phyloP scores from a whole-genome alignment of 768 basidiomycete genomes.

The Collybiopsis luxurians region DNA sequence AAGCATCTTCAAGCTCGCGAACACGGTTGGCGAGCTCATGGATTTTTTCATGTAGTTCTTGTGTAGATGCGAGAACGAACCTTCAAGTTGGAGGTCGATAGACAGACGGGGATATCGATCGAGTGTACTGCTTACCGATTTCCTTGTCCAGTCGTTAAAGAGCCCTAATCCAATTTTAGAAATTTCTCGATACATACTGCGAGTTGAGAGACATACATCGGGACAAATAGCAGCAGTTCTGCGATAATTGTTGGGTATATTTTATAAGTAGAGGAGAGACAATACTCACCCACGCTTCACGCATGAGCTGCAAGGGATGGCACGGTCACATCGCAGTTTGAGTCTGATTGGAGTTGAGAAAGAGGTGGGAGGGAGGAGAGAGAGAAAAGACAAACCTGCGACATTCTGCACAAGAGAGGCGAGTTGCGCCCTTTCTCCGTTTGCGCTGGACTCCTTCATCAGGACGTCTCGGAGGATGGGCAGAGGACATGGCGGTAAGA shows the following conservation, averaged over 20 bases:
- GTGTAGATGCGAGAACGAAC: constrained; percentile 77
- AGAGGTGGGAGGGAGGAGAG: constrained; percentile 10
- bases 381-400: constrained; percentile 46
- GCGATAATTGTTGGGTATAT: constrained; percentile 47
- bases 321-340: constrained; percentile 73
- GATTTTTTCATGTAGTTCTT: constrained; percentile 83
- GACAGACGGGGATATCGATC: neutral
- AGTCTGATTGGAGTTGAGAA: constrained; percentile 35
- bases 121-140: constrained; percentile 51
- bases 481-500: constrained; percentile 10
- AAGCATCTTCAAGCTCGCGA: constrained; percentile 71
- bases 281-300: constrained; percentile 53
- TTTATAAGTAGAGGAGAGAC: constrained; percentile 27
- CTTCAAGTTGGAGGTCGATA: constrained; percentile 29
- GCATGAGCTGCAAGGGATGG: constrained; percentile 75
- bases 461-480: constrained; percentile 5
- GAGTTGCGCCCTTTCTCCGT: constrained; percentile 45
- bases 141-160: constrained; percentile 78
- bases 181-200: constrained; percentile 15
- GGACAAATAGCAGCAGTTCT: constrained; percentile 69
- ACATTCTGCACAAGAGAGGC: constrained; percentile 80
- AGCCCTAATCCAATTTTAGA: constrained; percentile 41
- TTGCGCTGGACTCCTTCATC: constrained; percentile 13
- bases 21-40: constrained; percentile 69
- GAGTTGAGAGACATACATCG: constrained; percentile 48